Conservation (phyloP, 2,329 filamentous ascomycete genomes). For the Fusarium musae region DNA sequence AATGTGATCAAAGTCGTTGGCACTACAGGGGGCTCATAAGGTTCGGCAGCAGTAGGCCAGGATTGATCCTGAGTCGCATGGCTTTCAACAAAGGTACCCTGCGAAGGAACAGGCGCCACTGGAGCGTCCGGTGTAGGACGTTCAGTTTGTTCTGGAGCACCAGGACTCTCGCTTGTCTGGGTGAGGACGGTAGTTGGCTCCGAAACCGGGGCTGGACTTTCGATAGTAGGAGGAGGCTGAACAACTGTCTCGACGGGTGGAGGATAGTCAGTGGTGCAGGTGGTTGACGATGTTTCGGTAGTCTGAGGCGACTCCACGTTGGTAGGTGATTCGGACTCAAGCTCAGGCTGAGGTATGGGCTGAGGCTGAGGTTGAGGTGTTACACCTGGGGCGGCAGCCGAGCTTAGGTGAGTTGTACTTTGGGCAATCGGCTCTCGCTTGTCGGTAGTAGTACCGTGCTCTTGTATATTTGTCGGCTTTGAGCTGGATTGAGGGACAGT, state of each 20-base stretch:
- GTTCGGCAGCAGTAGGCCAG: slow-evolving; percentile 6
- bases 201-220: not conserved
- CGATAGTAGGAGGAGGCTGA: not conserved
- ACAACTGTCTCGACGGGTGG: slow-evolving; percentile 12
- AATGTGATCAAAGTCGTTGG: slow-evolving; percentile 28
- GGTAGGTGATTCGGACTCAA: slow-evolving; percentile 17
- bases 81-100: slow-evolving; percentile 13
- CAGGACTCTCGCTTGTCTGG: slow-evolving; percentile 8
- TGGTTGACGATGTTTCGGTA: not conserved
- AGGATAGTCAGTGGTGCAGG: not conserved
- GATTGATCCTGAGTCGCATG: slow-evolving; percentile 7
- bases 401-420: slow-evolving; percentile 6
- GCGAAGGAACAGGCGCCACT: slow-evolving; percentile 1
- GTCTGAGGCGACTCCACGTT: not conserved
- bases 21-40: slow-evolving; percentile 12
- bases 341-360: slow-evolving; percentile 13
- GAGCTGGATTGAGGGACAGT: slow-evolving; percentile 38
- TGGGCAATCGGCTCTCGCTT: slow-evolving; percentile 2
- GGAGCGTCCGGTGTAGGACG: slow-evolving; percentile 5
- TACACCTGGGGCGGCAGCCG: slow-evolving; percentile 8
- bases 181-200: slow-evolving; percentile 20
- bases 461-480: not conserved
- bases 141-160: slow-evolving; percentile 1
- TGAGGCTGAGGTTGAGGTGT: slow-evolving; percentile 6
- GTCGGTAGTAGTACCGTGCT: not conserved